Conservation (phyloP, 768 basidiomycete genomes). For the Russula olivacea region DNA sequence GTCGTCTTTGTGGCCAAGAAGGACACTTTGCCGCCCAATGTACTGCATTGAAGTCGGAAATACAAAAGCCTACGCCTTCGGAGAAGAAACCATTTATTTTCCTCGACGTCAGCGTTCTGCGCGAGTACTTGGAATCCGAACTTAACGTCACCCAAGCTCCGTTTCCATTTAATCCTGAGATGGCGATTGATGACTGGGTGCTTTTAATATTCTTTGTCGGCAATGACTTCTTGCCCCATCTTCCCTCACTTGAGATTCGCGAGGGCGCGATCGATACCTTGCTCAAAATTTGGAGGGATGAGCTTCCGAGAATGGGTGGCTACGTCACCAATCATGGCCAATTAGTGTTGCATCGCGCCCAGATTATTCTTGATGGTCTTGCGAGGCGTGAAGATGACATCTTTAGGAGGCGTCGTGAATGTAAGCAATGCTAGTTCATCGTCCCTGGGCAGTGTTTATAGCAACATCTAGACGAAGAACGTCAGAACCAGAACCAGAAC, state of each 20-base stretch:
- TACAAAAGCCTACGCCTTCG: conserved; percentile 53
- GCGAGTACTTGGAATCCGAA: conserved; percentile 97
- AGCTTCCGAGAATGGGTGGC: conserved; percentile 93
- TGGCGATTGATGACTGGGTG: conserved; percentile 99
- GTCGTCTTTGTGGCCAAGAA: conserved; percentile 89
- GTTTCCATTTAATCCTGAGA: conserved; percentile 90
- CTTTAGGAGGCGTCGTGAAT: conserved; percentile 85
- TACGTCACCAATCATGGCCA: conserved; percentile 92
- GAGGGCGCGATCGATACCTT: conserved; percentile 99
- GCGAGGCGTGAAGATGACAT: conserved; percentile 95
- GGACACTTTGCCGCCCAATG: conserved; percentile 96
- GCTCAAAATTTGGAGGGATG: conserved; percentile 91
- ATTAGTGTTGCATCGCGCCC: conserved; percentile 76
- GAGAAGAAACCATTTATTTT: conserved; percentile 98
- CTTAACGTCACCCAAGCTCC: conserved; percentile 71
- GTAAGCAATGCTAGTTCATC: conserved; percentile 36
- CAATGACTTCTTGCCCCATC: conserved; percentile 97
- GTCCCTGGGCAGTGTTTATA: conserved; percentile 11
- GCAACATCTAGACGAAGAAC: conserved; percentile 68
- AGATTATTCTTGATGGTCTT: conserved; percentile 93
- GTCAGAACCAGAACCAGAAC: conserved; percentile 86
- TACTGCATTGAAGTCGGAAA: conserved; percentile 68
- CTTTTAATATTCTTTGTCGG: conserved; percentile 99
- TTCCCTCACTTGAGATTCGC: conserved; percentile 96
- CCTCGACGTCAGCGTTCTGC: conserved; percentile 91